Evolutionary conservation across 768 basidiomycete genomes (phyloP).

Genomic region (Galerina sulciceps): DNA sequence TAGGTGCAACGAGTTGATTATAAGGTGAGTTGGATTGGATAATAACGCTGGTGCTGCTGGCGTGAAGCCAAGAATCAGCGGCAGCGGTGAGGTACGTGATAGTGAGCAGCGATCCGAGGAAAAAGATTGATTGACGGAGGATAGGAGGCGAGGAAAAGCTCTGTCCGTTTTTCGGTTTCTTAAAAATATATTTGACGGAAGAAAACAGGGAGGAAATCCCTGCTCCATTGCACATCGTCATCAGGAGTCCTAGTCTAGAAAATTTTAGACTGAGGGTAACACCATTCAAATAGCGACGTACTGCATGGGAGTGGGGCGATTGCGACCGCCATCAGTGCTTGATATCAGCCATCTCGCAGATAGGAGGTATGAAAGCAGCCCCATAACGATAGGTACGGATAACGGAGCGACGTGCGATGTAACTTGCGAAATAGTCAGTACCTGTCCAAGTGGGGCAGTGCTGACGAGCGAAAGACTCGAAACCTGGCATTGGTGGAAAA

Average conservation of each 20-base stretch:
- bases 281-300: neutral
- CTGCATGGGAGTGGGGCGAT: neutral
- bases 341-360: constrained; percentile 1
- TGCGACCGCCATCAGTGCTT: neutral
- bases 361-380: neutral
- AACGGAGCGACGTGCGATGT: neutral
- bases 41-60: neutral
- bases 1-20: neutral
- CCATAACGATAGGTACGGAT: constrained; percentile 4
- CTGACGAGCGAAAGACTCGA: neutral
- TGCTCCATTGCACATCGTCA: neutral
- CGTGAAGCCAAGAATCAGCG: constrained; percentile 9
- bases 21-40: neutral
- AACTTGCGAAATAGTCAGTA: constrained; percentile 4
- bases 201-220: neutral
- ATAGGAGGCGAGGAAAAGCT: neutral
- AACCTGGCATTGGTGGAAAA: constrained; percentile 2
- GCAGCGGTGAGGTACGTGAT: constrained; percentile 1
- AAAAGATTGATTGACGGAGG: neutral
- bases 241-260: neutral
- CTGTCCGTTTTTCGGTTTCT: neutral
- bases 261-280: neutral
- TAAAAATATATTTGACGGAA: neutral
- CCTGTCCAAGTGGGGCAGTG: constrained; percentile 5
- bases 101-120: constrained; percentile 4